Conservation (phyloP, 2,329 filamentous ascomycete species). For the Coniochaeta sp. region DNA sequence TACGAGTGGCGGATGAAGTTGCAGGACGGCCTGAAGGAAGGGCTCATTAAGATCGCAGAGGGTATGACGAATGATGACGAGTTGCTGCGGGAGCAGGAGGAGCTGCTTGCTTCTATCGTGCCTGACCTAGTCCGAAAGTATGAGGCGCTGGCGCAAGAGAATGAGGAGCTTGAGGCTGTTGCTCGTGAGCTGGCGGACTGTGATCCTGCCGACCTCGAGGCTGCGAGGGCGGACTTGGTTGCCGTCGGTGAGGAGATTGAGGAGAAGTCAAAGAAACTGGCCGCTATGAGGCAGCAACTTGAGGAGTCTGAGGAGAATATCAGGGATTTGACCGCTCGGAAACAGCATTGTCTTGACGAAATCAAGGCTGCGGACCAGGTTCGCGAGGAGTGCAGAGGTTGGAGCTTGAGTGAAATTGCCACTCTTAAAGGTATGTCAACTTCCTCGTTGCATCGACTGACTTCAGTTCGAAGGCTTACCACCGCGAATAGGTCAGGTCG, state of each 20-base stretch:
- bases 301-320: conserved; percentile 59
- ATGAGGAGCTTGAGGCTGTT: conserved; percentile 60
- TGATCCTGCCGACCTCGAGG: conserved; percentile 70
- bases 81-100: conserved; percentile 58
- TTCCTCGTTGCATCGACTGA: neutral
- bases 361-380: conserved; percentile 78
- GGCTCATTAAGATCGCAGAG: conserved; percentile 65
- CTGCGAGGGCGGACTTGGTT: conserved; percentile 61
- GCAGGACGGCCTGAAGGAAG: conserved; percentile 71
- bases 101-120: conserved; percentile 58
- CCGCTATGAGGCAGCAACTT: conserved; percentile 58
- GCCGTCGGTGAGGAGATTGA: conserved; percentile 61
- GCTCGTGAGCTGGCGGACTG: conserved; percentile 70
- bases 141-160: conserved; percentile 54
- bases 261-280: conserved; percentile 60
- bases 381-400: conserved; percentile 82
- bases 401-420: conserved; percentile 75
- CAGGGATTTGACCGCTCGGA: conserved; percentile 55
- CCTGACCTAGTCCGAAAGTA: conserved; percentile 57
- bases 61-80: conserved; percentile 71
- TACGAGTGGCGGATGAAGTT: conserved; percentile 96
- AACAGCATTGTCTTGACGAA: conserved; percentile 61
- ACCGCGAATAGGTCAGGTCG: conserved; percentile 48
- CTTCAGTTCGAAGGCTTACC: conserved; percentile 23
- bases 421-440: conserved; percentile 61